Conservation (phyloP, 1,139 yeast genomes). For the Taphrina confusa region DNA sequence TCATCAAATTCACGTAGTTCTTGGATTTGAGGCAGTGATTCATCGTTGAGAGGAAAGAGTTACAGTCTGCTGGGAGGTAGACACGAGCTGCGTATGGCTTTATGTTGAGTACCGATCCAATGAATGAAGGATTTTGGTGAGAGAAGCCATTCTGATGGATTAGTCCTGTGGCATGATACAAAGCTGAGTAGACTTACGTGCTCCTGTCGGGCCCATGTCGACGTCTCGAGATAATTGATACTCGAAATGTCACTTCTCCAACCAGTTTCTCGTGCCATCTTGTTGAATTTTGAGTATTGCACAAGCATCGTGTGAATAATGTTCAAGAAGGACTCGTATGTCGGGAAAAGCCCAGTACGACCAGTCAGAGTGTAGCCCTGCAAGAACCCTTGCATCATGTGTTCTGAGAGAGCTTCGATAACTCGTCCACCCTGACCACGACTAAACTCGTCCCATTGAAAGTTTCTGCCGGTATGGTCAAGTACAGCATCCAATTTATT, state of each 20-base stretch:
- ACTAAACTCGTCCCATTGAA: slow-evolving; percentile 41
- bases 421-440: slow-evolving; percentile 41
- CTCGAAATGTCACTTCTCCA: slow-evolving; percentile 41
- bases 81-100: slow-evolving; percentile 40
- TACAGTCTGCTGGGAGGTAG: slow-evolving; percentile 41
- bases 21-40: slow-evolving; percentile 39
- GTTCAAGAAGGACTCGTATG: slow-evolving; percentile 41
- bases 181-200: slow-evolving; percentile 25
- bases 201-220: slow-evolving; percentile 42
- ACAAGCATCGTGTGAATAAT: slow-evolving; percentile 41
- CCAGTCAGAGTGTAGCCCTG: slow-evolving; percentile 42
- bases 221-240: slow-evolving; percentile 41
- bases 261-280: slow-evolving; percentile 40
- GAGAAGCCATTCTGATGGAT: slow-evolving; percentile 40
- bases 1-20: slow-evolving; percentile 41
- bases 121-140: slow-evolving; percentile 41
- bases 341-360: slow-evolving; percentile 41
- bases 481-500: slow-evolving; percentile 41
- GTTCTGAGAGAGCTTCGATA: slow-evolving; percentile 41
- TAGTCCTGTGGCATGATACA: background rate
- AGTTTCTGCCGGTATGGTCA: slow-evolving; percentile 39
- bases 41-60: slow-evolving; percentile 40
- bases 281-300: slow-evolving; percentile 41
- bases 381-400: slow-evolving; percentile 41
- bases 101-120: slow-evolving; percentile 40